A percentile compares a stretch with the other conserved stretches of the same genome.
phyloP scores from a whole-genome alignment of 768 basidiomycete genomes.

The Trametes meyenii region DNA sequence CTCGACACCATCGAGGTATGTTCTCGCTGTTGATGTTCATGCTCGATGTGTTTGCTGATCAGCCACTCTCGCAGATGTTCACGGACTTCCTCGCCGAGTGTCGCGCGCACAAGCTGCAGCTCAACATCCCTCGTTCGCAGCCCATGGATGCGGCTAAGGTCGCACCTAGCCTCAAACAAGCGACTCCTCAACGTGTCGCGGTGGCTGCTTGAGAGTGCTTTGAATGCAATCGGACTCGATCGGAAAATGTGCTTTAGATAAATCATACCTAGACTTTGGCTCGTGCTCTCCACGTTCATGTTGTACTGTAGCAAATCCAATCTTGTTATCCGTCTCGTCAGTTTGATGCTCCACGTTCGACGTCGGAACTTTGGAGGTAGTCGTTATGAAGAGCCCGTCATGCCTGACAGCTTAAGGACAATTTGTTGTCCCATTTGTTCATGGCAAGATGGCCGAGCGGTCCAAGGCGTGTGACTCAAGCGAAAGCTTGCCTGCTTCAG shows the following conservation, averaged over 20 bases:
- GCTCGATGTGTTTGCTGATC: neutral
- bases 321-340: neutral
- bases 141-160: constrained; percentile 29
- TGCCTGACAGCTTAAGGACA: too few species aligned
- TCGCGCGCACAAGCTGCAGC: constrained; percentile 52
- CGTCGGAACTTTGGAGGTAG: too few species aligned
- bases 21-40: constrained; percentile 10
- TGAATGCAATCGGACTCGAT: neutral
- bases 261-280: neutral
- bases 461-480: constrained; percentile 68
- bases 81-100: constrained; percentile 89
- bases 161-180: constrained; percentile 18
- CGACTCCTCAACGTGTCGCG: constrained; percentile 27
- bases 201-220: constrained; percentile 28
- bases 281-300: neutral
- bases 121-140: constrained; percentile 20
- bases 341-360: too few species aligned
- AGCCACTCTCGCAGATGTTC: constrained; percentile 69
- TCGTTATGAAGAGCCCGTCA: too few species aligned
- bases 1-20: constrained; percentile 95
- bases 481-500: constrained; percentile 35
- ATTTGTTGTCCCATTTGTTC: neutral
- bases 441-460: constrained; percentile 64
- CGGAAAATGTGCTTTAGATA: neutral
- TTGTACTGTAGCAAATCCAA: neutral